A percentile compares a stretch with the other conserved stretches of the same genome.
These are phyloP conservation scores for Grosmannia clavigera DNA, from an alignment of 2,329 filamentous ascomycete genomes.

Conservation along the genomic window DNA sequence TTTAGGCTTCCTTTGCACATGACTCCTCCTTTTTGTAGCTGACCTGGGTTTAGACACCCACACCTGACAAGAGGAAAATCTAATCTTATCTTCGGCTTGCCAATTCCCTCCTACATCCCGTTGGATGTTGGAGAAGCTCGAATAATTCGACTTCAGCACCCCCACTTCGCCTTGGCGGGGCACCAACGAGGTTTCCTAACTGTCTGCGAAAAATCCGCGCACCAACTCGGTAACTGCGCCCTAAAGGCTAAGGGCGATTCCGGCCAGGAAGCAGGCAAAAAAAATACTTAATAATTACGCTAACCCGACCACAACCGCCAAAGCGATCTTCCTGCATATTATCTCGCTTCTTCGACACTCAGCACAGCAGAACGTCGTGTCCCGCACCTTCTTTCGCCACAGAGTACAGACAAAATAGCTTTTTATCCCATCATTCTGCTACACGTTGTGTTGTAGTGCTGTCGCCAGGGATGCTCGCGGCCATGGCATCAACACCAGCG, in stretches of 20 bases:
- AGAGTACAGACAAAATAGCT: neutral
- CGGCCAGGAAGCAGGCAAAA: conserved; percentile 8
- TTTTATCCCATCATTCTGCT: neutral
- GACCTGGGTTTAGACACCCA: neutral
- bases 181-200: conserved; percentile 3
- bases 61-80: neutral
- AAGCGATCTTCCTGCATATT: conserved; percentile 6
- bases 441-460: neutral
- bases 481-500: conserved; percentile 7
- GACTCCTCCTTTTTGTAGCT: neutral
- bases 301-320: conserved; percentile 8
- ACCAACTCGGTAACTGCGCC: conserved; percentile 9
- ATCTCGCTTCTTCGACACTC: conserved; percentile 1
- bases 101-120: neutral
- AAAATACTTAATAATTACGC: conserved; percentile 12
- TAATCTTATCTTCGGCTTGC: neutral
- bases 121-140: neutral
- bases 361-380: neutral
- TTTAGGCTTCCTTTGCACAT: neutral
- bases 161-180: conserved; percentile 9
- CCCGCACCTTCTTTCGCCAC: neutral
- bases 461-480: conserved; percentile 9
- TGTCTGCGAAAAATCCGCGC: conserved; percentile 9
- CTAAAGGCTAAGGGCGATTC: conserved; percentile 10
- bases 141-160: neutral